Base-by-base conservation (phyloP, 495 filamentous ascomycete species). In the Astrocystis sublimbata region DNA sequence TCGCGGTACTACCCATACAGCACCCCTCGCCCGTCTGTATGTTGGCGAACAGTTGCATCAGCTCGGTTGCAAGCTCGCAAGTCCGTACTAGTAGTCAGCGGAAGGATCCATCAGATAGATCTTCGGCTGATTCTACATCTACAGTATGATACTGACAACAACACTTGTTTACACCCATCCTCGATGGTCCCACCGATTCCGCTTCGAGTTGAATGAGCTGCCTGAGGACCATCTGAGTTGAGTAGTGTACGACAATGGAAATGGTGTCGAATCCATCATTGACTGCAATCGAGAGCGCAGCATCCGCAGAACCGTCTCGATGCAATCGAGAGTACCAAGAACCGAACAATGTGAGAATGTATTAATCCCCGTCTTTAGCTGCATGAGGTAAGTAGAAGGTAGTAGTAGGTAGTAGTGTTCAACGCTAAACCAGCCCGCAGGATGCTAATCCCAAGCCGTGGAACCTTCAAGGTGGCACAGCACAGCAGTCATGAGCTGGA, bases 401-500 rank as follows among this genome's bases (percentile, higher is more conserved):
- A n/a, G n/a, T n/a, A n/a, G n/a, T n/a, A n/a, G n/a, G n/a, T n/a
- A n/a, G n/a, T n/a, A n/a, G n/a, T n/a, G n/a, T n/a, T n/a, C n/a
- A n/a, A n/a, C n/a, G n/a, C n/a, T 35, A 23, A n/a, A 17, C 19
- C 6, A 9, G 31, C 7, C 23, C 8, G 40, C 24, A 57, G 54
- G 54, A 45, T 57, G 38, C 40, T 31, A 57, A 57, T 57, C 54
- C 30, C n/a, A 52, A 35, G 49, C 30, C 21, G 49, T 49, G 46
- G 46, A 23, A 15, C 49, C 30, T 21, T 35, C 30, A 17, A 21
- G 4, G 30, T 21, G 56, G 56, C 43, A n/a, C n/a, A n/a, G n/a
- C n/a, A n/a, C n/a, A n/a, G 30, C 42, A 59, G 26, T 59, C 56
- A 33, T 47, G 28, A 43, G 56, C 56, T 59, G 56, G 50, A 26